A percentile compares a stretch with the other conserved stretches of the same genome.
Evolutionary conservation across 768 basidiomycete genomes (phyloP).

Genomic region (Pleurotus tuber-regium): DNA sequence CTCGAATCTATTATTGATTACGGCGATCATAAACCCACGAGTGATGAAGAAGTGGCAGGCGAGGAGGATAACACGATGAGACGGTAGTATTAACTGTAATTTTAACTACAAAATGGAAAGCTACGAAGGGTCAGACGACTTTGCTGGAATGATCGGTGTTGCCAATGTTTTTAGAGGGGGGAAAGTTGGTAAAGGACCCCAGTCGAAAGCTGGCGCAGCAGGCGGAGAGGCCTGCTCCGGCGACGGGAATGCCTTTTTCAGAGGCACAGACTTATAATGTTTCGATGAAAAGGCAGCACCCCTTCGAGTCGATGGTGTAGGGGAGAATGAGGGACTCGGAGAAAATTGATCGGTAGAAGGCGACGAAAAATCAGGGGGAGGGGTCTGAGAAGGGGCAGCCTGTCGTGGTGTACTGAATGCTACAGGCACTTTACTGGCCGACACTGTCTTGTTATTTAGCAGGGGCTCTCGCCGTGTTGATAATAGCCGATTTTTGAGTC

Average conservation of each 20-base stretch:
- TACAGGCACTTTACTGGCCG: constrained; percentile 31
- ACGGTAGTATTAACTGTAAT: background rate
- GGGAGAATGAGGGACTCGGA: constrained; percentile 25
- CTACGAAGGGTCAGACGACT: constrained; percentile 3
- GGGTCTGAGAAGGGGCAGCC: constrained; percentile 11
- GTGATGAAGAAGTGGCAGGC: background rate
- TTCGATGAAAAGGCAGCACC: constrained; percentile 17
- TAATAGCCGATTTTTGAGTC: constrained; percentile 67
- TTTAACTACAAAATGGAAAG: constrained; percentile 2
- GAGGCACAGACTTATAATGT: constrained; percentile 34
- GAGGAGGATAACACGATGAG: constrained; percentile 11
- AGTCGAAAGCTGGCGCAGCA: constrained; percentile 42
- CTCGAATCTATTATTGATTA: constrained; percentile 81
- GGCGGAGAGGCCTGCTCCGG: constrained; percentile 7
- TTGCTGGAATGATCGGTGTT: constrained; percentile 17
- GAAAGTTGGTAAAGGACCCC: constrained; percentile 60
- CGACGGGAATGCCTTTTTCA: constrained; percentile 31
- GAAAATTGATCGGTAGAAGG: constrained; percentile 22
- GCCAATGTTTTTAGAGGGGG: constrained; percentile 25
- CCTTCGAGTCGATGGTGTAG: constrained; percentile 27
- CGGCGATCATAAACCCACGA: constrained; percentile 26
- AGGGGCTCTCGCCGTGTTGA: constrained; percentile 60
- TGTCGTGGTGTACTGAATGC: constrained; percentile 38
- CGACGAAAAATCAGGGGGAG: constrained; percentile 21
- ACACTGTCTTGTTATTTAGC: constrained; percentile 54